These are phyloP conservation scores for Erigeron philadelphicus DNA, from an alignment of 140 eudicot species.

Conservation along the genomic window DNA sequence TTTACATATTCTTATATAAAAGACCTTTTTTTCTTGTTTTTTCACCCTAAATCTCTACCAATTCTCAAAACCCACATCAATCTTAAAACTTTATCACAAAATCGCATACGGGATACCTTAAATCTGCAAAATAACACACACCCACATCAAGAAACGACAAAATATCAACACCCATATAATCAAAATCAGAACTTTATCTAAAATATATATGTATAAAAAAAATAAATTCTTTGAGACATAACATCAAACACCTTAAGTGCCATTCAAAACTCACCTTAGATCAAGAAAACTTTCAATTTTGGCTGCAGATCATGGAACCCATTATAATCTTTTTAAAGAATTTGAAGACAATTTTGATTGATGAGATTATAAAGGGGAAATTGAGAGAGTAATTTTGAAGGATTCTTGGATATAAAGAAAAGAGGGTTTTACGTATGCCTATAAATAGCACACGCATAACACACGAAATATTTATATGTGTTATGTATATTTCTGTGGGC, in stretches of 20 bases:
- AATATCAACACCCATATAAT: neutral
- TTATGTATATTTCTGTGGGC: conserved; percentile 15
- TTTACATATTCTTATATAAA: conserved; percentile 26
- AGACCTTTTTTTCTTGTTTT: conserved; percentile 2
- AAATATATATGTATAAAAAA: neutral
- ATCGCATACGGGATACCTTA: conserved; percentile 25
- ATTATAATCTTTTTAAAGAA: neutral
- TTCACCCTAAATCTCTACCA: conserved; percentile 25
- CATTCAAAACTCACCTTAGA: conserved; percentile 24
- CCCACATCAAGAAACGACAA: conserved; percentile 16
- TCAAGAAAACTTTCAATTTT: conserved; percentile 20
- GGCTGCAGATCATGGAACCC: conserved; percentile 16
- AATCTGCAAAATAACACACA: conserved; percentile 22
- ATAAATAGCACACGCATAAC: conserved; percentile 26
- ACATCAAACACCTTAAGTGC: conserved; percentile 1
- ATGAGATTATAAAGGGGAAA: conserved; percentile 20
- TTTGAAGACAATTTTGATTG: neutral
- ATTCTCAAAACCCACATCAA: conserved; percentile 30
- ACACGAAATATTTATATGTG: conserved; percentile 6
- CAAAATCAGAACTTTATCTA: neutral
- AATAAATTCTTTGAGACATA: neutral
- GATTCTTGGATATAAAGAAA: conserved; percentile 31
- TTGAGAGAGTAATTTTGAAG: conserved; percentile 19
- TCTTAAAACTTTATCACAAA: conserved; percentile 16
- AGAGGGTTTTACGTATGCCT: conserved; percentile 30